Base-by-base conservation (phyloP, 495 filamentous ascomycete species). In the Daldinia loculata region DNA sequence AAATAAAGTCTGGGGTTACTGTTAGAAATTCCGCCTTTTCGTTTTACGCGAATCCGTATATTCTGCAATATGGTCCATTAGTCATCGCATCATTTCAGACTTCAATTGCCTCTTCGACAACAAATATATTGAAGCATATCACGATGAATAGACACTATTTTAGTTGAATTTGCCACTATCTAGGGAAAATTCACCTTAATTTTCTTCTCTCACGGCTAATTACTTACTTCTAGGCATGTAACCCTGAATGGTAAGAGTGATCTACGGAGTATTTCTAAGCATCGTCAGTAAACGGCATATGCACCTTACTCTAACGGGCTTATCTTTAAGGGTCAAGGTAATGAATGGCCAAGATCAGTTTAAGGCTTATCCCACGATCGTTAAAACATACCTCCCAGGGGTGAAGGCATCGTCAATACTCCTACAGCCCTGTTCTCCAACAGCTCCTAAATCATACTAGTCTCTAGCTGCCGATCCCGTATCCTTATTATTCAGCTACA, bases 1-100 rank as follows among this genome's bases (percentile, higher is more conserved):
- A 53, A n/a, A 30, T 64, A 64, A 53, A 62, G 61, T 72, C 70
- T 66, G 70, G 70, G 70, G 66, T 72, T 62, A 12, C 29, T 29
- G 12, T 36, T 0, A 34, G 32, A 3, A 62, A 61, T 72, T 61
- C 64, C 69, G 69, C 64, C 60, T 56, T 59, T 67, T 63, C 52
- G 30, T 43, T 65, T 39, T 45, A 27, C 26, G 51, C 58, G 12
- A 29, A 14, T 12, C 27, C 36, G 19, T 43, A 27, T 14, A 1
- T 38, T 56, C 32, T 36, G 53, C 26, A 22, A 17, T 61, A 24
- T 7, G 27, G 34, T 24, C 12, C 7, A 9, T 52, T 39, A 27
- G 53, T 48, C 61, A 38, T 62, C 43, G 67, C 60, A 15, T 24
- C 53, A 64, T 55, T 53, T 55, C 48, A n/a, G 41, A 66, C 43